Evolutionary conservation across 176 grass and related monocot species (phyloP).

Genomic region (Ensete glaucum): DNA sequence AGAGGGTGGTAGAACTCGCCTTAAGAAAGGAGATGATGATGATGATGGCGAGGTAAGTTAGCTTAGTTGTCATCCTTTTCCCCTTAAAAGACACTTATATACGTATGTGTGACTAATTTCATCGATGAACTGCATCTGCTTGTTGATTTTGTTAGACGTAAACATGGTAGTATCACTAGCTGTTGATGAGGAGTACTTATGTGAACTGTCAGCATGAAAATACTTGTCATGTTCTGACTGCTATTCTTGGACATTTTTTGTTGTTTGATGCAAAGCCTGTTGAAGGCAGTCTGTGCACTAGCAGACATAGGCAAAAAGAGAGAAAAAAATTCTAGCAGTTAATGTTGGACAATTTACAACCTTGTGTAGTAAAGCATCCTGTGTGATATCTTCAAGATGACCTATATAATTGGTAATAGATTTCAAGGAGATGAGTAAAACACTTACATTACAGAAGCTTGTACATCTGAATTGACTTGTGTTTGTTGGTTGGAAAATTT

Average conservation of each 20-base stretch:
- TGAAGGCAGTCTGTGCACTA: not conserved
- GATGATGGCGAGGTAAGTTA: not conserved
- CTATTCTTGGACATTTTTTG: not conserved
- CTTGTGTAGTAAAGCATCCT: not conserved
- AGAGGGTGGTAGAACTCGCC: constrained; percentile 71
- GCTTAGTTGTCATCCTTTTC: not conserved
- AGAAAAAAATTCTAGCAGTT: not conserved
- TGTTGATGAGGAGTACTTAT: not conserved
- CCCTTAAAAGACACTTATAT: not conserved
- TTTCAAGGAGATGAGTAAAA: too few relatives aligned
- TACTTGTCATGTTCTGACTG: not conserved
- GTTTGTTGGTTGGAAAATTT: too few relatives aligned
- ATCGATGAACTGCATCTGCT: not conserved
- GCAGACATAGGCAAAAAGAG: not conserved
- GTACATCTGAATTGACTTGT: too few relatives aligned
- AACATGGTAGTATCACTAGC: not conserved
- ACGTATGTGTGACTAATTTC: not conserved
- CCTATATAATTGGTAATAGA: too few relatives aligned
- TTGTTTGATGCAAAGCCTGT: not conserved
- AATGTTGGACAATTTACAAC: too few relatives aligned
- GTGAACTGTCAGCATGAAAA: not conserved
- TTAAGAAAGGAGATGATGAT: constrained; percentile 65
- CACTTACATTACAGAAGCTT: too few relatives aligned
- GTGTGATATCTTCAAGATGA: not conserved
- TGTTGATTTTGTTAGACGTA: not conserved